A percentile compares a stretch with the other conserved stretches of the same genome.
Conservation (phyloP, 108 stramenopile species). For the Pseudonitzschia delicatissima region DNA sequence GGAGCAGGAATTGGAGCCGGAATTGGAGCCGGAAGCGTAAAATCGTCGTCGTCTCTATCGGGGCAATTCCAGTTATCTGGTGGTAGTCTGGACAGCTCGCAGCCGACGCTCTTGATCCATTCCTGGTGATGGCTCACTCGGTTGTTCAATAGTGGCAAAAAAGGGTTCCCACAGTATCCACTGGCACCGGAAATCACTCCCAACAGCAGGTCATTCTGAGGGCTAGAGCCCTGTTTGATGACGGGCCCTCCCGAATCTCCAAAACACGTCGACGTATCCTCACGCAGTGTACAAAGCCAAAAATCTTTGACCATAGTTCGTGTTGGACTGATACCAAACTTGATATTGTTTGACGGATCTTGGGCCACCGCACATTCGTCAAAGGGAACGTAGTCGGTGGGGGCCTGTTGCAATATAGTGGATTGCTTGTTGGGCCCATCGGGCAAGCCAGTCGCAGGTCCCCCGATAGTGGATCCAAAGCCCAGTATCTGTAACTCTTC, state of each 20-base stretch:
- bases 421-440: constrained; percentile 1
- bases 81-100: constrained; percentile 1
- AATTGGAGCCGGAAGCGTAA: no score
- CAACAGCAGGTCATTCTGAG: constrained; percentile 6
- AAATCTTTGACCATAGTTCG: not conserved
- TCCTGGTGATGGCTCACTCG: constrained; percentile 15
- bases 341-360: not conserved
- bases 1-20: no score
- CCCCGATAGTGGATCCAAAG: constrained; percentile 6
- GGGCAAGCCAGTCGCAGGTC: not conserved
- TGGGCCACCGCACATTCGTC: constrained; percentile 2
- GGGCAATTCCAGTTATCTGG: constrained; percentile 18
- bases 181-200: constrained; percentile 11
- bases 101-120: constrained; percentile 16
- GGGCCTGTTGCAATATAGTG: not conserved
- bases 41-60: not conserved
- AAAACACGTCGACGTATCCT: not conserved
- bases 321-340: not conserved
- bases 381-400: not conserved
- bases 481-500: constrained; percentile 14
- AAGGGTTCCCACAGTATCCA: not conserved
- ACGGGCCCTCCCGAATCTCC: constrained; percentile 27
- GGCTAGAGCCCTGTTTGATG: not conserved
- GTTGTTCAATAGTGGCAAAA: constrained; percentile 9
- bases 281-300: constrained; percentile 15